Base-by-base conservation (phyloP, 2,329 filamentous ascomycete genomes). In the Epichloe glyceriae region DNA sequence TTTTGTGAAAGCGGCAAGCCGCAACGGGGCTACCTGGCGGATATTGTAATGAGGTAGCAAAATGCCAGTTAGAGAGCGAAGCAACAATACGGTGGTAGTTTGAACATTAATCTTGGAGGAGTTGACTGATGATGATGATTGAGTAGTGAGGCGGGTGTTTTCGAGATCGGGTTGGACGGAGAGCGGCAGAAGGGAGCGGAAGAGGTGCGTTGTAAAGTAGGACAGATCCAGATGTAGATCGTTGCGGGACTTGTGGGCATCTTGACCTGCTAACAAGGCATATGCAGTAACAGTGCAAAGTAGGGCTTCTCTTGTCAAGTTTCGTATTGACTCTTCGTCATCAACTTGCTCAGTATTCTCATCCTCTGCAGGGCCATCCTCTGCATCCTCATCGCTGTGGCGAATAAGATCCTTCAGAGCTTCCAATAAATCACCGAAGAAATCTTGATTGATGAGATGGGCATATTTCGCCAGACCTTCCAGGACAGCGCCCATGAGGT, bases 371-470 rank as follows among this genome's bases (percentile, higher is more conserved):
- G 70, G 64, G 4, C 71, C 73, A 1, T 65, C 70, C 11, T 73
- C 70, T 3, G 73, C 73, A 15, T 76, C 72, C 0, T 75, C 73
- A 60, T 85, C 78, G 49, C 86, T 85, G 57, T 90, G 80, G 4
- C 81, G 79, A 60, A 97, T 91, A 43, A 98, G 78, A 56, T 98
- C 93, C 66, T 95, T 94, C 39, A 98, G 74, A 0, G 89, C 91
- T 68, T 97, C 93, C 11, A 98, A 79, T 33, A 98, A 76, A 63
- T 98, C 93, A 30, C 91, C 93, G 61, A 98, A 98, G 73, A 98
- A 97, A 64, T 98, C 88, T 63, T 98, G 89, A 70, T 98, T 98
- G 75, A 98, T 98, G 53, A 98, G 77, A 64, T 96, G 93, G 3
- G 90, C 84, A 64, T 95, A 98, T 63, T 89, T 89, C 47, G 91